phyloP scores from a whole-genome alignment of 208 protist species.

The Trichomonas vaginalis region DNA sequence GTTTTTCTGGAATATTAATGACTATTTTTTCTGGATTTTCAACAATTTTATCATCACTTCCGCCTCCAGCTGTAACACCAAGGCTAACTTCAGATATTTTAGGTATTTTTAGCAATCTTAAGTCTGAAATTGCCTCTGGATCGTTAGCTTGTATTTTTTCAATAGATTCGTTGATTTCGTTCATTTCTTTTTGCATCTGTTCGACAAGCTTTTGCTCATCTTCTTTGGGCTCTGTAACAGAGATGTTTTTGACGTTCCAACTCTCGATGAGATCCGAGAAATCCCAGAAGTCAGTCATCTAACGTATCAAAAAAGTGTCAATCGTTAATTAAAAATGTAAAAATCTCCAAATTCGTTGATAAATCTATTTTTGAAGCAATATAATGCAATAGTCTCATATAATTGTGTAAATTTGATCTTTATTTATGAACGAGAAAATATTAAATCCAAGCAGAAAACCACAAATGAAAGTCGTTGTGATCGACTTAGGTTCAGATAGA shows the following conservation, averaged over 20 bases:
- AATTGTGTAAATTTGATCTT: too few relatives aligned
- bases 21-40: neutral
- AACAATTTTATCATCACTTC: neutral
- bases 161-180: neutral
- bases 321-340: too few relatives aligned
- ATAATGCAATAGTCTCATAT: too few relatives aligned
- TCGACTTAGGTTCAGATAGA: conserved; percentile 20
- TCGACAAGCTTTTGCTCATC: neutral
- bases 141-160: neutral
- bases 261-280: neutral
- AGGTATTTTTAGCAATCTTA: neutral
- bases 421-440: too few relatives aligned
- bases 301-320: neutral
- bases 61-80: neutral
- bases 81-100: neutral
- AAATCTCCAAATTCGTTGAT: too few relatives aligned
- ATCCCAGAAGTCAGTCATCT: neutral
- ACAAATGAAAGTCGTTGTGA: conserved; percentile 24
- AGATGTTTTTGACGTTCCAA: neutral
- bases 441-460: too few relatives aligned
- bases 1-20: neutral
- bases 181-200: neutral
- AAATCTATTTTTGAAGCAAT: too few relatives aligned
- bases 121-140: neutral
- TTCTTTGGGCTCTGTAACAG: neutral